Base-by-base conservation (phyloP, 2,329 filamentous ascomycete genomes). In the Ramularia collo-cygni region DNA sequence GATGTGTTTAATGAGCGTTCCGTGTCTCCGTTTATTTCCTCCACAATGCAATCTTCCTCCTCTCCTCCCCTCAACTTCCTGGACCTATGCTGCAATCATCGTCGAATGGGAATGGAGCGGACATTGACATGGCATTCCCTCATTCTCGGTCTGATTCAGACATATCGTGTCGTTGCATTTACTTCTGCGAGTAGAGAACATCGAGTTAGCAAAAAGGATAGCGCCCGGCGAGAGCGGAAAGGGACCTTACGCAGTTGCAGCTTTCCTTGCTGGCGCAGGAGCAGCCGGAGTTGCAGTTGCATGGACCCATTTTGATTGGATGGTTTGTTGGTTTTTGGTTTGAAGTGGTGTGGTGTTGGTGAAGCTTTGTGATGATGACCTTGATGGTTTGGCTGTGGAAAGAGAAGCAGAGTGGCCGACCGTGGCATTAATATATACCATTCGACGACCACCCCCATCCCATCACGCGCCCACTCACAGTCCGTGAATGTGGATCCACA, bases 161-260 rank as follows among this genome's bases (percentile, higher is more conserved):
- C 32, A 32, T 34, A 24, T 24, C 10, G 32, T 35, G 28, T 33
- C 24, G 38, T 26, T 34, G 29, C 29, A 37, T 44, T 44, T 41
- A 41, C 41, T 43, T 27, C 26, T 35, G 18, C n/a, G n/a, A n/a
- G n/a, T n/a, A n/a, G n/a, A n/a, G n/a, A n/a, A n/a, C n/a, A n/a
- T n/a, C 15, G 6, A 4, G 33, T 42, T 28, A 42, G 39, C 31
- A 21, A 24, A 30, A 10, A 24, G 21, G 6, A 24, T 24, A 10
- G 21, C 21, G 10, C 21, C 4, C 6, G 16, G 15, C 17, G 35
- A 24, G 14, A 24, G 31, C 26, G 30, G 18, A 30, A 17, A 35
- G 21, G 24, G 16, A 29, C 51, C 55, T 37, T 51, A 57, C 56
- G 57, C 57, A 60, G 42, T 36, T 52, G 57, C 57, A 60, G 48